These are phyloP conservation scores for Musa schizocarpa DNA, from an alignment of 176 grass and related monocot species.

Conservation along the genomic window DNA sequence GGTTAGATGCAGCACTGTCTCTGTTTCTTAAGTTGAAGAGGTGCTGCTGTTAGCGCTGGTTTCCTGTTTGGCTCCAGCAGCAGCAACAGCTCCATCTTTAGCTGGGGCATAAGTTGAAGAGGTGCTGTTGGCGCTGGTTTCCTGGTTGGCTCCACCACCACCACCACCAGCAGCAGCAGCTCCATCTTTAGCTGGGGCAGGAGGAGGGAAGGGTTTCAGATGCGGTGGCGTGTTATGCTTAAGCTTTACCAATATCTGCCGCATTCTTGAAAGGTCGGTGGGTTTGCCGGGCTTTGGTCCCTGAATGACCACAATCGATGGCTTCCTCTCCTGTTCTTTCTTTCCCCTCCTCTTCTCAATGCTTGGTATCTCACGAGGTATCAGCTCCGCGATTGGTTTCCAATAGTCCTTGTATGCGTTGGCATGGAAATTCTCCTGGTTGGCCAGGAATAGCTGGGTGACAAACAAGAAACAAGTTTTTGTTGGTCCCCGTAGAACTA, in stretches of 20 bases:
- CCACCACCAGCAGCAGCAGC: slow-evolving; percentile 21
- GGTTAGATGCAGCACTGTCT: slow-evolving; percentile 4
- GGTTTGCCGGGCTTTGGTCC: slow-evolving; percentile 16
- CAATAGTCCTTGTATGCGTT: slow-evolving; percentile 6
- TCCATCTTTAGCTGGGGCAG: slow-evolving; percentile 26
- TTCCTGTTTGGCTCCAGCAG: slow-evolving; percentile 22
- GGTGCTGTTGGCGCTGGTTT: slow-evolving; percentile 10
- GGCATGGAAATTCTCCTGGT: slow-evolving; percentile 6
- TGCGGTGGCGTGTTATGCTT: slow-evolving; percentile 9
- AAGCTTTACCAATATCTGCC: slow-evolving; percentile 2
- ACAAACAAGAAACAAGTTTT: background rate
- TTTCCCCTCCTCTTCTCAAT: slow-evolving; percentile 4
- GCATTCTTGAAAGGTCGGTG: slow-evolving; percentile 13
- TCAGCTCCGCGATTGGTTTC: slow-evolving; percentile 9
- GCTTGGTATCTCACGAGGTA: slow-evolving; percentile 3
- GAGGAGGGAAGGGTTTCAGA: background rate
- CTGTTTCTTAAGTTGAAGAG: slow-evolving; percentile 4
- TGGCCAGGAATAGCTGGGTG: slow-evolving; percentile 3
- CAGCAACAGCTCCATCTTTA: slow-evolving; percentile 30
- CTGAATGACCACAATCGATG: slow-evolving; percentile 11
- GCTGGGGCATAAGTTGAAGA: slow-evolving; percentile 1
- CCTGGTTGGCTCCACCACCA: slow-evolving; percentile 13
- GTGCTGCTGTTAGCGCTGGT: slow-evolving; percentile 16
- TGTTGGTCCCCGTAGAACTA: background rate
- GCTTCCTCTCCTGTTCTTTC: slow-evolving; percentile 6